Base-by-base conservation (phyloP, 306 rosid genomes). In the Hippophae gyantsensis region DNA sequence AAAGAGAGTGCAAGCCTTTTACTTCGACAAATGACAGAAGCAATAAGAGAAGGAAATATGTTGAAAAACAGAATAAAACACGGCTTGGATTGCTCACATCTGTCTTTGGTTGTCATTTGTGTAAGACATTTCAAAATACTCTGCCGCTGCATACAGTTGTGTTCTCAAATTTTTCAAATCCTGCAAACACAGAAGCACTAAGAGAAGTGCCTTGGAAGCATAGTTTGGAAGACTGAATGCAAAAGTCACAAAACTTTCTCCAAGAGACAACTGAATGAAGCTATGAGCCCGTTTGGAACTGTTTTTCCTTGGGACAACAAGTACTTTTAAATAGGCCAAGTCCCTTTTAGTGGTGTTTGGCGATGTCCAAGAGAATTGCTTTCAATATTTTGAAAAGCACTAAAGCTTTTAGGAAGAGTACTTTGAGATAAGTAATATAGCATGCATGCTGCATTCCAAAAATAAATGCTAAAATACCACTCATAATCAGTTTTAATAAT, bases 131-230 rank as follows among this genome's bases (percentile, higher is more conserved):
- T 93, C 99, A 67, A 93, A 93, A 74, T 93, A 93, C 57, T 93
- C 99, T 0, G 99, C 99, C 6, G 99, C 99, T 1, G 99, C 86
- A 69, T 93, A 93, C 56, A 93, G 74, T n/a, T 88, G 99, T 57
- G 87, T 32, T 74, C 96, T 86, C 69, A 93, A 75, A 65, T 88
- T 88, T 84, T 93, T 93, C 81, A 93, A 79, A 78, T 93, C 99
- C 99, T 93, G 76, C 67, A 62, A 65, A 67, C 3, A 49, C 50
- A 70, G 42, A 25, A 42, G 73, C 62, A 78, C 57, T 23, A 32
- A 32, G 52, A 66, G 62, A 32, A 32, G 38, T 32, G 38, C 38
- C 38, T 54, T 43, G 8, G 68, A 47, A 55, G 50, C 52, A 60
- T 18, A 40, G 61, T 66, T 73, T 25, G 38, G 38, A 41, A 25